Conservation (phyloP, 2,329 filamentous ascomycete species). For the Delphinella strobiligena region DNA sequence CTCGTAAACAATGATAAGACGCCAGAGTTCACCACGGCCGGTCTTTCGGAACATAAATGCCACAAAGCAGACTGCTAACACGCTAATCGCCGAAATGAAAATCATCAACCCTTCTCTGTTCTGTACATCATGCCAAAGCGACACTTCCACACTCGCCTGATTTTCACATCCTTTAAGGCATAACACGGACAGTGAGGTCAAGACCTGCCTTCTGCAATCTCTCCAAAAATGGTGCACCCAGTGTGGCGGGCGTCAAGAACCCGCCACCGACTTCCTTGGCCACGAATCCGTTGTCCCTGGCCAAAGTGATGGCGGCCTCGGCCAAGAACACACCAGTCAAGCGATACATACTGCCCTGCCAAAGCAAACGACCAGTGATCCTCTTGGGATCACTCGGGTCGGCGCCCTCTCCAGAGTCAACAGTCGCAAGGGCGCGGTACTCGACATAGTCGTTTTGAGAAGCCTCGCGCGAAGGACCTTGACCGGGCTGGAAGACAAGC, state of each 20-base stretch:
- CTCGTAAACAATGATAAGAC: no score
- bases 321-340: constrained; percentile 53
- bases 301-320: constrained; percentile 52
- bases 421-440: constrained; percentile 52
- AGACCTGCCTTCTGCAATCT: constrained; percentile 50
- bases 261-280: constrained; percentile 49
- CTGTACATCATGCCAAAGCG: no score
- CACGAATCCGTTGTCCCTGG: constrained; percentile 40
- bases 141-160: no score
- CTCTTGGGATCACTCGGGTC: constrained; percentile 34
- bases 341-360: constrained; percentile 52
- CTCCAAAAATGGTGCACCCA: constrained; percentile 57
- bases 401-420: constrained; percentile 33
- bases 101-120: no score
- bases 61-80: no score
- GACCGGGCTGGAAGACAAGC: constrained; percentile 38
- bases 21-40: no score
- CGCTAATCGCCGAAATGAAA: no score
- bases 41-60: no score
- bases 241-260: constrained; percentile 57
- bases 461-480: constrained; percentile 21
- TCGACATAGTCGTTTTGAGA: constrained; percentile 30
- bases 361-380: constrained; percentile 44
- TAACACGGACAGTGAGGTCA: constrained; percentile 39
- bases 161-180: constrained; percentile 20